Evolutionary conservation across 306 rosid species (phyloP).

Genomic region (Casuarina equisetifolia): DNA sequence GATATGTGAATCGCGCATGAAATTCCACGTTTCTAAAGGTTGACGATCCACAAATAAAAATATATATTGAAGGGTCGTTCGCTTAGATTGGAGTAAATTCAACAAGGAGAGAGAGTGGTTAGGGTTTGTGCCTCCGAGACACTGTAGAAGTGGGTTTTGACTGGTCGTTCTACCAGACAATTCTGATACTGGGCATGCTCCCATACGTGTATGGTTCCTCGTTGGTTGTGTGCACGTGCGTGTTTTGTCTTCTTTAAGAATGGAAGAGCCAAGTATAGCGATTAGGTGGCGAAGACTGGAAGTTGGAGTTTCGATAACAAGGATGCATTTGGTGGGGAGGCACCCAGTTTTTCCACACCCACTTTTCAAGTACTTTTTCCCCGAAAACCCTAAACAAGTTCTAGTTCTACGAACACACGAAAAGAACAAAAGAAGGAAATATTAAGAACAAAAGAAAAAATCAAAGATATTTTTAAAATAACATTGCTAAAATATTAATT

Average conservation of each 20-base stretch:
- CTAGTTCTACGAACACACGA: too few species aligned
- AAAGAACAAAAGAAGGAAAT: too few species aligned
- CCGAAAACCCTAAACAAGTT: too few species aligned
- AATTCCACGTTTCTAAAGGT: constrained; percentile 18
- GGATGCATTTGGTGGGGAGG: background rate
- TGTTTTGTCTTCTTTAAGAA: constrained; percentile 4
- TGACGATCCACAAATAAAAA: constrained; percentile 11
- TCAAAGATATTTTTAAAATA: too few species aligned
- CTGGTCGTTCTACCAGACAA: constrained; percentile 84
- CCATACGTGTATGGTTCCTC: background rate
- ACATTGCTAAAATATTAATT: too few species aligned
- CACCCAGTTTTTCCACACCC: constrained; percentile 34
- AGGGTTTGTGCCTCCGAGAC: background rate
- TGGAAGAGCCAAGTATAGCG: background rate
- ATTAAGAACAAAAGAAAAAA: too few species aligned
- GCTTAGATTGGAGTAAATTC: background rate
- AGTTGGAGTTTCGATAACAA: constrained; percentile 19
- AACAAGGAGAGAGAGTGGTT: constrained; percentile 11
- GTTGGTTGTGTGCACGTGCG: constrained; percentile 36
- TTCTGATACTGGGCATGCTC: background rate
- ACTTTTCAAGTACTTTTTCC: constrained; percentile 19
- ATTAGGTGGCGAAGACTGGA: constrained; percentile 46
- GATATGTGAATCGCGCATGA: constrained; percentile 48
- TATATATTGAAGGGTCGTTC: constrained; percentile 47
- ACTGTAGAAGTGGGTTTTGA: constrained; percentile 29